Percentiles rank a stretch among this genome's conserved stretches.
phyloP scores from a whole-genome alignment of 306 rosid genomes.

The Cicer arietinum region DNA sequence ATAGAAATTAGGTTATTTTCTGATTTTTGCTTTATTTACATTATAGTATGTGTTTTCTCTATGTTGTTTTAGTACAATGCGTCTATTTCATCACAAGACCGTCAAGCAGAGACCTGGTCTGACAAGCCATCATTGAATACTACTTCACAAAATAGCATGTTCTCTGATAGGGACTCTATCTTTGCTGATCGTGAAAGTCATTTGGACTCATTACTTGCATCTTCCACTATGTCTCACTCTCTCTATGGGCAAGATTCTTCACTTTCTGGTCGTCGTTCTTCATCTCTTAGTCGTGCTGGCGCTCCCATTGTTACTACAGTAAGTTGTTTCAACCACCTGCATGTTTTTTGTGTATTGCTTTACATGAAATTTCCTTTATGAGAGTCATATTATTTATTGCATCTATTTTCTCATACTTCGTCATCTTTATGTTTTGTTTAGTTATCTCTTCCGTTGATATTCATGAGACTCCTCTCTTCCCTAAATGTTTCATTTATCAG shows the following conservation, averaged over 20 bases:
- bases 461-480: background rate
- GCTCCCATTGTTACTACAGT: constrained; percentile 93
- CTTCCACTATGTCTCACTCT: constrained; percentile 73
- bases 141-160: constrained; percentile 60
- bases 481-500: constrained; percentile 50
- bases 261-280: constrained; percentile 66
- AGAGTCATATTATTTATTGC: constrained; percentile 5
- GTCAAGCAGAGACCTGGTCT: constrained; percentile 66
- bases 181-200: constrained; percentile 67
- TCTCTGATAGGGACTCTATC: constrained; percentile 67
- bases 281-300: constrained; percentile 72
- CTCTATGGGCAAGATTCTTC: constrained; percentile 71
- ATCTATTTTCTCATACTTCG: constrained; percentile 21
- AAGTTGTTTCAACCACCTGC: constrained; percentile 37
- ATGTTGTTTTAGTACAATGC: constrained; percentile 53
- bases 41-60: constrained; percentile 17
- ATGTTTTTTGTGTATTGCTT: constrained; percentile 22
- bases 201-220: constrained; percentile 65
- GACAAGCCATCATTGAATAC: constrained; percentile 61
- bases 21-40: constrained; percentile 23
- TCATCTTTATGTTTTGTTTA: constrained; percentile 28
- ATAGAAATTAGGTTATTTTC: constrained; percentile 21
- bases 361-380: constrained; percentile 28
- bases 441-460: constrained; percentile 26
- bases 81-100: constrained; percentile 69